Conservation (phyloP, 352 stramenopile genomes). For the Aphanomyces invadans region DNA sequence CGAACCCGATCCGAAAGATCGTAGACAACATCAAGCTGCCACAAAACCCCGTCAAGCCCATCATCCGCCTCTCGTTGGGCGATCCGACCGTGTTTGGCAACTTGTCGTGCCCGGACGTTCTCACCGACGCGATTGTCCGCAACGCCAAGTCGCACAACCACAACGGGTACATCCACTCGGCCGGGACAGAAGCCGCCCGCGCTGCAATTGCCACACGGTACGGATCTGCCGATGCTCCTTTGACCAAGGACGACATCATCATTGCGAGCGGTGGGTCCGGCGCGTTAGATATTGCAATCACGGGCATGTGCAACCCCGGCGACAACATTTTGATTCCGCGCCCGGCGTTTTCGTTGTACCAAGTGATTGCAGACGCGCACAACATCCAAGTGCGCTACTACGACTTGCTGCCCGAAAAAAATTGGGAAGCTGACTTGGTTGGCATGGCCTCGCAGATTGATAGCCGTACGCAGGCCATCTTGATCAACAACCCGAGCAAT, state of each 20-base stretch:
- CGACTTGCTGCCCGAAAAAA: slow-evolving; percentile 70
- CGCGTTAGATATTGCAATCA: slow-evolving; percentile 90
- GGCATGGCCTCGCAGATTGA: slow-evolving; percentile 86
- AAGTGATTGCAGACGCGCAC: slow-evolving; percentile 89
- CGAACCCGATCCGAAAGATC: slow-evolving; percentile 93
- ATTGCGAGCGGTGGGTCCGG: slow-evolving; percentile 90
- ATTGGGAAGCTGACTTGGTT: slow-evolving; percentile 91
- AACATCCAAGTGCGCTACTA: slow-evolving; percentile 91
- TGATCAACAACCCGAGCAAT: slow-evolving; percentile 95
- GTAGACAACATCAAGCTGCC: slow-evolving; percentile 92
- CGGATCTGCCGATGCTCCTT: slow-evolving; percentile 37
- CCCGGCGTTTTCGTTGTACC: slow-evolving; percentile 93
- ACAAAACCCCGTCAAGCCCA: slow-evolving; percentile 74
- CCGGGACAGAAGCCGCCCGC: slow-evolving; percentile 74
- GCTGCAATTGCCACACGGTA: slow-evolving; percentile 85
- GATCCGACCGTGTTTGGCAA: slow-evolving; percentile 93
- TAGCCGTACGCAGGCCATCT: slow-evolving; percentile 82
- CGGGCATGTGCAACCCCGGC: slow-evolving; percentile 82
- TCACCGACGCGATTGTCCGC: slow-evolving; percentile 66
- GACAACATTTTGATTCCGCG: slow-evolving; percentile 91
- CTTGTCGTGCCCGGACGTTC: slow-evolving; percentile 81
- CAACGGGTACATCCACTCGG: slow-evolving; percentile 91
- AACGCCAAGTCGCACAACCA: slow-evolving; percentile 75
- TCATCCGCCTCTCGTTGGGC: slow-evolving; percentile 90
- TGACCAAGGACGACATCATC: slow-evolving; percentile 90